A percentile compares a stretch with the other conserved stretches of the same genome.
These are phyloP conservation scores for Globisporangium orthogonon DNA, from an alignment of 352 stramenopile species.

Conservation along the genomic window DNA sequence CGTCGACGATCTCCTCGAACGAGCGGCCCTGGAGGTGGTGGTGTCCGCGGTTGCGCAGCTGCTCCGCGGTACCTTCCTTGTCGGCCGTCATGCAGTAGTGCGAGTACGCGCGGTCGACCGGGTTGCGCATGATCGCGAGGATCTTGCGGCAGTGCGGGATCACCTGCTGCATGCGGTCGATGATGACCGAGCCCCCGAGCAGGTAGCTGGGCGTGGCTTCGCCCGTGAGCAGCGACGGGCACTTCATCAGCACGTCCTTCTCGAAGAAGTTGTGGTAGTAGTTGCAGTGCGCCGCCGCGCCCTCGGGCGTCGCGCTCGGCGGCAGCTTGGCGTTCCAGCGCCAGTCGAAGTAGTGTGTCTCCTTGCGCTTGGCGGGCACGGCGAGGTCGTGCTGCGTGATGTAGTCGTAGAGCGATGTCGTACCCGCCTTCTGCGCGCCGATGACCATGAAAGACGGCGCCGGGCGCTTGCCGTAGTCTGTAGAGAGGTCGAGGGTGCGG, in stretches of 20 bases:
- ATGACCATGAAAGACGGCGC: conserved; percentile 94
- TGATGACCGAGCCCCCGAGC: conserved; percentile 68
- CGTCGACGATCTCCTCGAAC: conserved; percentile 73
- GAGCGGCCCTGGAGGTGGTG: conserved; percentile 49
- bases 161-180: conserved; percentile 70
- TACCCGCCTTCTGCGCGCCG: conserved; percentile 95
- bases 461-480: conserved; percentile 62
- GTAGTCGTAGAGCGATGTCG: conserved; percentile 97
- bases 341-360: conserved; percentile 99
- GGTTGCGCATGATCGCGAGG: conserved; percentile 79
- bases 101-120: conserved; percentile 80
- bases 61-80: conserved; percentile 57
- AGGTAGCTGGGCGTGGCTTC: conserved; percentile 92
- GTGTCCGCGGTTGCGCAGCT: conserved; percentile 75
- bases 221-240: conserved; percentile 90
- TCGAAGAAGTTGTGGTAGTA: conserved; percentile 87
- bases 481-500: conserved; percentile 90
- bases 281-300: conserved; percentile 43
- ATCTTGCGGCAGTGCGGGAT: conserved; percentile 80
- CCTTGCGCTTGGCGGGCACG: conserved; percentile 84
- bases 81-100: conserved; percentile 88
- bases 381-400: conserved; percentile 95
- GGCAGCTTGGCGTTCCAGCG: conserved; percentile 88
- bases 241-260: conserved; percentile 70
- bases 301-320: conserved; percentile 41